phyloP scores from a whole-genome alignment of 75 land plant species.

The Selaginella tamariscina region DNA sequence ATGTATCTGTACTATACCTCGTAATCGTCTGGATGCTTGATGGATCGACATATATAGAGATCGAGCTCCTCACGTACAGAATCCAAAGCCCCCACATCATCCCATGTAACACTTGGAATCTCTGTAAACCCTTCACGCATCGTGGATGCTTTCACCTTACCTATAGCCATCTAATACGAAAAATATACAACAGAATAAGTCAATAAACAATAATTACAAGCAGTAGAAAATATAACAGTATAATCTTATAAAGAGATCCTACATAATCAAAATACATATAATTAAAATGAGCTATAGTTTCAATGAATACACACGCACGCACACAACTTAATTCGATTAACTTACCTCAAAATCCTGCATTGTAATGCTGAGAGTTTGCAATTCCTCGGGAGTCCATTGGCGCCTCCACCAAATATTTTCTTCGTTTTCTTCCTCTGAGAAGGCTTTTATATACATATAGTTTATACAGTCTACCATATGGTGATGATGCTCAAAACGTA shows the following conservation, averaged over 20 bases:
- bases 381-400: slow-evolving; percentile 66
- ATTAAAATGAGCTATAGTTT: slow-evolving; percentile 1
- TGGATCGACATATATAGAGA: slow-evolving; percentile 48
- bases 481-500: no score
- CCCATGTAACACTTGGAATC: slow-evolving; percentile 84
- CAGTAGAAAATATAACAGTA: background rate
- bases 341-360: slow-evolving; percentile 94
- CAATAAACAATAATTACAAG: background rate
- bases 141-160: slow-evolving; percentile 57
- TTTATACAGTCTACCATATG: no score
- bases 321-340: no score
- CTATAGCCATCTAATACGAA: slow-evolving; percentile 48
- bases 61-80: slow-evolving; percentile 54
- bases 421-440: background rate
- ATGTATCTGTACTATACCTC: no score
- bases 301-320: background rate
- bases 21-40: slow-evolving; percentile 73
- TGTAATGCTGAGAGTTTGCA: slow-evolving; percentile 60
- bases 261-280: background rate
- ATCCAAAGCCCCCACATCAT: slow-evolving; percentile 84
- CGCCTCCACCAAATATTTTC: slow-evolving; percentile 47
- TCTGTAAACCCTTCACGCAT: slow-evolving; percentile 84
- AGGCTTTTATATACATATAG: background rate
- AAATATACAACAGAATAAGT: background rate
- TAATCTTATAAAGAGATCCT: background rate